Percentiles rank a stretch among this genome's conserved stretches.
These are phyloP conservation scores for Suillus lakei DNA, from an alignment of 768 basidiomycete genomes.

Conservation along the genomic window DNA sequence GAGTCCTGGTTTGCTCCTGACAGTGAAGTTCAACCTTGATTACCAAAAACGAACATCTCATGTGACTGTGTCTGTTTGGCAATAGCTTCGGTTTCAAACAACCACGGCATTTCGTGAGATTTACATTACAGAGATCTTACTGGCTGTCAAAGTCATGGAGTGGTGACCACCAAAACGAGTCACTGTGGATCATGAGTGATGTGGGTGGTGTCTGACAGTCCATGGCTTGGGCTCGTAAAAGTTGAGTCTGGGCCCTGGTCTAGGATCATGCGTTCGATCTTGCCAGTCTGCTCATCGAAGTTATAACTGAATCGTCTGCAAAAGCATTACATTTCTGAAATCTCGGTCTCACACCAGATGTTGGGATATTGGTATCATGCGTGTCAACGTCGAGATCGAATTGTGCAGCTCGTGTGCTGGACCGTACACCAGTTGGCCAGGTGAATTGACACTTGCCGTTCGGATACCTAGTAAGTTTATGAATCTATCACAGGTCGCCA, in stretches of 20 bases:
- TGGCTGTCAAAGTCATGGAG: no score
- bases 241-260: neutral
- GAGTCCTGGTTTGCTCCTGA: neutral
- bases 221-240: no score
- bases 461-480: neutral
- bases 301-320: neutral
- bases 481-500: neutral
- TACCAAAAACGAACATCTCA: neutral
- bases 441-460: neutral
- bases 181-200: no score
- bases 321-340: neutral
- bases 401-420: neutral
- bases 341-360: neutral
- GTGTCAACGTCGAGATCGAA: neutral
- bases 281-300: neutral
- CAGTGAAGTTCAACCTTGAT: neutral
- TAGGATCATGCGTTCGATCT: neutral
- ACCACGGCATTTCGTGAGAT: neutral
- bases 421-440: neutral
- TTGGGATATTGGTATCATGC: neutral
- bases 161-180: no score
- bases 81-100: constrained; percentile 9
- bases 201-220: no score
- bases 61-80: constrained; percentile 5
- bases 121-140: neutral